These are phyloP conservation scores for Adenanthera pavonina DNA, from an alignment of 306 rosid genomes.

Conservation along the genomic window DNA sequence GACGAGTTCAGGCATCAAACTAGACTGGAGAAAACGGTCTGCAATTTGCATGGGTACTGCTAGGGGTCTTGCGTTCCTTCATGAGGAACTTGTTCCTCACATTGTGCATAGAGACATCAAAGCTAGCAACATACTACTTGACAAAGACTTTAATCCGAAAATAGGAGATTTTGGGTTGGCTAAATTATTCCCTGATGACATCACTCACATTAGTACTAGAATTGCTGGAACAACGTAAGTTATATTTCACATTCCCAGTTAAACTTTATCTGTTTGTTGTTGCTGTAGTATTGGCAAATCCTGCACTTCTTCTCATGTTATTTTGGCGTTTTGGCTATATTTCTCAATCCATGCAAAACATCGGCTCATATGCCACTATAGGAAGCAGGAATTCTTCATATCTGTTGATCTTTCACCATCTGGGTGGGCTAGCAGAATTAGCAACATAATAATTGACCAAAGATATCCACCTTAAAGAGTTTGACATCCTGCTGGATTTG, in stretches of 20 bases:
- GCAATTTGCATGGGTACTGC: constrained; percentile 79
- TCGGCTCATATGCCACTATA: not conserved
- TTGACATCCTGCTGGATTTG: not conserved
- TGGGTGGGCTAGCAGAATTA: constrained; percentile 9
- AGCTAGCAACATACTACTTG: constrained; percentile 94
- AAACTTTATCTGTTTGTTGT: constrained; percentile 32
- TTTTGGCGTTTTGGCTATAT: constrained; percentile 10
- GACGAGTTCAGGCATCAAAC: constrained; percentile 40
- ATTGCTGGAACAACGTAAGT: constrained; percentile 98
- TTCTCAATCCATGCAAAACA: constrained; percentile 1
- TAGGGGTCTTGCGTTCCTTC: constrained; percentile 83
- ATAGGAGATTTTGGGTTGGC: constrained; percentile 99
- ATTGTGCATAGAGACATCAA: constrained; percentile 97
- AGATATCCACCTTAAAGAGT: not conserved
- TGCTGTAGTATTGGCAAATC: constrained; percentile 18
- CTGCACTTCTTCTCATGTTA: not conserved
- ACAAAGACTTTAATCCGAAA: constrained; percentile 72
- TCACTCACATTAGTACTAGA: constrained; percentile 96
- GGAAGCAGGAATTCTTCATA: constrained; percentile 23
- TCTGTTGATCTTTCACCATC: constrained; percentile 24
- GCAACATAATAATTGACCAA: constrained; percentile 17
- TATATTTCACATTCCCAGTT: constrained; percentile 43
- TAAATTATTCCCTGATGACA: constrained; percentile 88
- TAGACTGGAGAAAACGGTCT: constrained; percentile 89
- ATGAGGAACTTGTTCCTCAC: constrained; percentile 84